Base-by-base conservation (phyloP, 1,284 basidiomycete genomes). In the Cutaneotrichosporon cutaneum region DNA sequence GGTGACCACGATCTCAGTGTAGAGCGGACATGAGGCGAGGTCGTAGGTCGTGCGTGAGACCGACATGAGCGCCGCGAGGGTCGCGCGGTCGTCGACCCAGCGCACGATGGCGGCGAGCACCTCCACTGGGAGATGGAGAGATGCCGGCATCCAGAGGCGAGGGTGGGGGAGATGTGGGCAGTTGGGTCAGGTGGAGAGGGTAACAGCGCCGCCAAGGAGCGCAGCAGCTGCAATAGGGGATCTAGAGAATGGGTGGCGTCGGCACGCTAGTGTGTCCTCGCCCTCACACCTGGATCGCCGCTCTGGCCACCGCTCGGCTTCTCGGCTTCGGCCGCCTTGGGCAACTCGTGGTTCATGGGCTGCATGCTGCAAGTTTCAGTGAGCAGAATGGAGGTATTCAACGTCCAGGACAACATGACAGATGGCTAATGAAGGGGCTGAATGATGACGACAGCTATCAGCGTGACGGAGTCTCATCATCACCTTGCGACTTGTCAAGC, bases 1-100 rank as follows among this genome's bases (percentile, higher is more conserved):
- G 5, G 58, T 65, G 21, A 65, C 32, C 13, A 39, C 16, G 9
- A 65, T 45, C 44, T 60, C 58, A 39, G 36, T 45, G 56, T 62
- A 65, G 22, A 65, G 60, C 5, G 22, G 58, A 11, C 50, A 52
- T 3, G 50, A 51, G 24, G 58, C 64, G 3, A 65, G 52, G 13
- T 44, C 48, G 58, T 65, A 62, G n/a, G 56, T 53, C 1, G 53
- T 27, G 6, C 39, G 36, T 47, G 48, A 52, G n/a, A 56, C 58
- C 7, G 44, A 42, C 48, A 62, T 35, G 26, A 62, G 56, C 1
- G 58, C 35, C 3, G 56, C 58, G 51, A 65, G 58, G 0, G 61
- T 62, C 2, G 21, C 4, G 26, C 35, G 50, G 54, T 65, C 54
- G 24, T 21, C 18, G 36, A 62, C 22, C 21, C 21, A 47, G 21